Percentiles rank a stretch among this genome's conserved stretches.
Conservation (phyloP, 1,139 yeast species). For the Taiozyma sp. region DNA sequence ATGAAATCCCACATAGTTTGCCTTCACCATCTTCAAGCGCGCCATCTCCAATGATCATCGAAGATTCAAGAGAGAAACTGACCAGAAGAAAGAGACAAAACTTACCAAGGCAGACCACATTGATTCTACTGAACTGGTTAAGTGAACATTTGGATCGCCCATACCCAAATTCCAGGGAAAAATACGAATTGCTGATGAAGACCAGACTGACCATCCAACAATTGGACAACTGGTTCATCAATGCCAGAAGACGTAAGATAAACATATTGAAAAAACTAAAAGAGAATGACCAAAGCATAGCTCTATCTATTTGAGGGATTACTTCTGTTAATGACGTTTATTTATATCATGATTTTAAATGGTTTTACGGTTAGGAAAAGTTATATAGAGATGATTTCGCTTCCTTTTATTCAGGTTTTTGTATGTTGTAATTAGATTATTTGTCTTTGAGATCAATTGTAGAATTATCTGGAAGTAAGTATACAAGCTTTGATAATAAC, state of each 20-base stretch:
- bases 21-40: conserved; percentile 2
- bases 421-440: background rate
- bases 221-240: conserved; percentile 84
- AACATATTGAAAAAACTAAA: conserved; percentile 36
- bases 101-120: conserved; percentile 77
- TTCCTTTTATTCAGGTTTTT: background rate
- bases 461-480: background rate
- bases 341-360: background rate
- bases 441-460: background rate
- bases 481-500: too few relatives aligned
- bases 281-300: conserved; percentile 21
- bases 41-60: conserved; percentile 2
- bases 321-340: background rate
- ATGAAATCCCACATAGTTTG: conserved; percentile 1
- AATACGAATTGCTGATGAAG: conserved; percentile 60
- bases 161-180: conserved; percentile 79
- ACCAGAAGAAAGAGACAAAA: conserved; percentile 49
- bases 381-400: background rate
- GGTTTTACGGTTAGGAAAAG: background rate
- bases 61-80: conserved; percentile 7
- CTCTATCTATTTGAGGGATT: conserved; percentile 14
- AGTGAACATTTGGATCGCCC: conserved; percentile 78
- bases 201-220: conserved; percentile 83
- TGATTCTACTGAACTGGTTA: conserved; percentile 67
- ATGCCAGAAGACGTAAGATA: conserved; percentile 75